Evolutionary conservation across 768 basidiomycete species (phyloP).

Genomic region (Mrakia frigida): DNA sequence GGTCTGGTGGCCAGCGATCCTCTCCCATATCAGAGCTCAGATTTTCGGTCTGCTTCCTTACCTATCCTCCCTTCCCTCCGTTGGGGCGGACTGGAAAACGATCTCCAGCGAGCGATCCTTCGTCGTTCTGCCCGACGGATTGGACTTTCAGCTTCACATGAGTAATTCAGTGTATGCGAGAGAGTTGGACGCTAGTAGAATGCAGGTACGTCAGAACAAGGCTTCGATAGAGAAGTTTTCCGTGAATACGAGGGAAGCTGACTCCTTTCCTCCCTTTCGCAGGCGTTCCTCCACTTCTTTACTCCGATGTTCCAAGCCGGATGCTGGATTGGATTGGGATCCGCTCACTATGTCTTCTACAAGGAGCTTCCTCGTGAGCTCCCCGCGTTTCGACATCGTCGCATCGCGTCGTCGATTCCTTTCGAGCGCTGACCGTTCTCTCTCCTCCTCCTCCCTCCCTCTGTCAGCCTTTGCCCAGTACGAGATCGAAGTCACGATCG

Average conservation of each 20-base stretch:
- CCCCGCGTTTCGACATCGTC: background rate
- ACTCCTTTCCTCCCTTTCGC: background rate
- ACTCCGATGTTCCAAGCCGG: constrained; percentile 35
- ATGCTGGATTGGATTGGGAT: constrained; percentile 38
- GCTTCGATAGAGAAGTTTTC: no score
- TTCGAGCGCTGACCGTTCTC: background rate
- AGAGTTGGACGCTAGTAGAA: background rate
- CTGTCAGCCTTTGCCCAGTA: constrained; percentile 36
- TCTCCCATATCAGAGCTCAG: background rate
- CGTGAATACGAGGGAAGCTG: no score
- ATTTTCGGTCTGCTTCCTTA: background rate
- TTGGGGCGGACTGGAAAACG: background rate
- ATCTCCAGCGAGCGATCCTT: background rate
- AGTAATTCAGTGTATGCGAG: background rate
- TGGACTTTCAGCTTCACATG: background rate
- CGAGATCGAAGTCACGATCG: constrained; percentile 40
- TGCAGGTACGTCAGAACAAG: background rate
- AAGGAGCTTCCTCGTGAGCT: background rate
- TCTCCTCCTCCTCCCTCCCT: background rate
- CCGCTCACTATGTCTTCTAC: constrained; percentile 27
- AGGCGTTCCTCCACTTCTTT: constrained; percentile 11
- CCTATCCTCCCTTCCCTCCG: background rate
- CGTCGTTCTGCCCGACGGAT: background rate
- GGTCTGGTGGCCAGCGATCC: constrained; percentile 11
- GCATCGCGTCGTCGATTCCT: background rate